Evolutionary conservation across 371 early-diverging fungal genomes (phyloP).

Genomic region (Lichtheimia ornata): DNA sequence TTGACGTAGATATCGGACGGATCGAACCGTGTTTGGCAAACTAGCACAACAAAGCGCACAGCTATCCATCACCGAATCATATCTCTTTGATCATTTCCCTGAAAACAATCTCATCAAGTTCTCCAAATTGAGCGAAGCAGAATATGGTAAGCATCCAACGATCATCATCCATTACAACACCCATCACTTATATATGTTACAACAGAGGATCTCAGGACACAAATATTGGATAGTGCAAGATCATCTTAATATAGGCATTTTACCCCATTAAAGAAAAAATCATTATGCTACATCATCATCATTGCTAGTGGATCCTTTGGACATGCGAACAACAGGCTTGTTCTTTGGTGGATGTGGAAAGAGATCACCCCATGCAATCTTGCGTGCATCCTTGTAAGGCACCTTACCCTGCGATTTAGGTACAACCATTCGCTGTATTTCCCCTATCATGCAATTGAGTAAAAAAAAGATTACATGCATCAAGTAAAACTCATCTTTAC

Average conservation of each 20-base stretch:
- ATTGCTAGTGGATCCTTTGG: conserved; percentile 9
- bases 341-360: conserved; percentile 79
- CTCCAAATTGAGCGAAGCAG: conserved; percentile 54
- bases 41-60: conserved; percentile 83
- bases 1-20: conserved; percentile 57
- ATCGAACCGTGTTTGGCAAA: conserved; percentile 68
- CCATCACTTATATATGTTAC: not conserved
- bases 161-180: not conserved
- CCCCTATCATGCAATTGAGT: conserved; percentile 23
- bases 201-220: not conserved
- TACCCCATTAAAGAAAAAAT: too few species aligned
- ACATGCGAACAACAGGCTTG: conserved; percentile 34
- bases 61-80: conserved; percentile 72
- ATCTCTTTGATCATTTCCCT: conserved; percentile 63
- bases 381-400: conserved; percentile 76
- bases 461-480: conserved; percentile 2
- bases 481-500: conserved; percentile 18
- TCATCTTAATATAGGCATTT: not conserved
- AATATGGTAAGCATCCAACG: conserved; percentile 43
- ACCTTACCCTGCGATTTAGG: conserved; percentile 78
- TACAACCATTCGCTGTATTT: conserved; percentile 70
- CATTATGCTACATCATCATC: too few species aligned
- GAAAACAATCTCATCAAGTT: conserved; percentile 64
- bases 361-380: conserved; percentile 81
- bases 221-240: not conserved